Evolutionary conservation across 805 yeast genomes (phyloP).

Genomic region (Cephaloascus fragrans): DNA sequence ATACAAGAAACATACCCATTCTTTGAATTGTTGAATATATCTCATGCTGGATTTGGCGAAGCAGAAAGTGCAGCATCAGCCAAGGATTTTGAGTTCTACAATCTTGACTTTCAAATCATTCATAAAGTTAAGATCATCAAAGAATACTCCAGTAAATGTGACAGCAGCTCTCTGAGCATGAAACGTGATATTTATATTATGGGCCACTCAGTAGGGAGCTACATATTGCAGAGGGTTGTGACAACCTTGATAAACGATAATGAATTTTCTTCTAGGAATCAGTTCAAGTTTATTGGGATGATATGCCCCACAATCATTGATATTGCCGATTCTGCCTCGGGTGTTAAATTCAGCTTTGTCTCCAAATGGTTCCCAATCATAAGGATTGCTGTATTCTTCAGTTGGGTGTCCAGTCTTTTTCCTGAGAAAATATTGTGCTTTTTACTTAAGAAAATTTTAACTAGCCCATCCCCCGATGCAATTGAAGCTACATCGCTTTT

Average conservation of each 20-base stretch:
- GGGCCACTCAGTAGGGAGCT: conserved; percentile 71
- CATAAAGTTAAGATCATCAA: conserved; percentile 48
- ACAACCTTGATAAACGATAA: conserved; percentile 14
- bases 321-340: conserved; percentile 36
- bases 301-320: conserved; percentile 65
- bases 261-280: conserved; percentile 11
- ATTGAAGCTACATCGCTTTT: conserved; percentile 32
- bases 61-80: conserved; percentile 4
- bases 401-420: conserved; percentile 10
- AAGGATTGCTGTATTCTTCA: conserved; percentile 16
- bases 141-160: conserved; percentile 8
- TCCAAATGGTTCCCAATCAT: conserved; percentile 19
- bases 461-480: conserved; percentile 17
- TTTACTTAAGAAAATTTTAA: conserved; percentile 17
- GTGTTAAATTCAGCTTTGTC: conserved; percentile 15
- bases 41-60: conserved; percentile 51
- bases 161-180: too few relatives aligned
- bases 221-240: conserved; percentile 46
- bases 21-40: conserved; percentile 47
- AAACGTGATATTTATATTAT: conserved; percentile 32
- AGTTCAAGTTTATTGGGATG: conserved; percentile 41
- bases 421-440: conserved; percentile 14
- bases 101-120: conserved; percentile 44
- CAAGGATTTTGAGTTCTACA: conserved; percentile 15
- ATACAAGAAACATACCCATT: conserved; percentile 31